phyloP scores from a whole-genome alignment of 1,284 basidiomycete species.

The Vanrija sp. region DNA sequence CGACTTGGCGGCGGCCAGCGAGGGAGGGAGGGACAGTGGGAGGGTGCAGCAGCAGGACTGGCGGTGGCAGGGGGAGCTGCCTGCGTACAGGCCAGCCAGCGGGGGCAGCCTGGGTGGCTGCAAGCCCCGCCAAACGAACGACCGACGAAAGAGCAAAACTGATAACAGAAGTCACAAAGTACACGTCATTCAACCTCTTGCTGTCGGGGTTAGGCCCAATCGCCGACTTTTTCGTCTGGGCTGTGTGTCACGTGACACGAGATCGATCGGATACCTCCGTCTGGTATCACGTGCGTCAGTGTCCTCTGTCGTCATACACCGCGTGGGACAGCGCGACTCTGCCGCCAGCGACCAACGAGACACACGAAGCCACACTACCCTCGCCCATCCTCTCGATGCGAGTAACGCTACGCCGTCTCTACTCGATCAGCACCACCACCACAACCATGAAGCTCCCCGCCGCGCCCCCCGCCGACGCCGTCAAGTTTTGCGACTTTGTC shows the following conservation, averaged over 20 bases:
- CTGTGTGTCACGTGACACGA: too few species aligned
- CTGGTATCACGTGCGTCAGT: too few species aligned
- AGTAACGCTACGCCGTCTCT: not conserved
- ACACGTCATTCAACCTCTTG: too few species aligned
- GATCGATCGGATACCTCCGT: too few species aligned
- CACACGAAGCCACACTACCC: not conserved
- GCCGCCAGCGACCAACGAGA: not conserved
- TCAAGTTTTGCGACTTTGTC: slow-evolving; percentile 54
- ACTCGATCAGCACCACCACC: not conserved
- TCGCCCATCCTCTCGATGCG: not conserved
- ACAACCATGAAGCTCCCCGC: slow-evolving; percentile 38
- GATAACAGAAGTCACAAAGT: too few species aligned
- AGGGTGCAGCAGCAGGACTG: not conserved
- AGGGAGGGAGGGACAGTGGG: not conserved
- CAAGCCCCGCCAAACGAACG: too few species aligned
- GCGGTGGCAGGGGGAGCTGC: not conserved
- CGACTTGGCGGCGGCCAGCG: not conserved
- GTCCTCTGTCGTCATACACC: too few species aligned
- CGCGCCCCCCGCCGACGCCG: slow-evolving; percentile 36
- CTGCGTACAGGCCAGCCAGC: not conserved
- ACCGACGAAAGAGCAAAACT: not conserved
- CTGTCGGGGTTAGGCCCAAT: too few species aligned
- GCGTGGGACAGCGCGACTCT: not conserved
- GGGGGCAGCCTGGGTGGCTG: not conserved
- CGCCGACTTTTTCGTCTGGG: too few species aligned